These are phyloP conservation scores for Chiua sp. DNA, from an alignment of 1,284 basidiomycete species.

Conservation along the genomic window DNA sequence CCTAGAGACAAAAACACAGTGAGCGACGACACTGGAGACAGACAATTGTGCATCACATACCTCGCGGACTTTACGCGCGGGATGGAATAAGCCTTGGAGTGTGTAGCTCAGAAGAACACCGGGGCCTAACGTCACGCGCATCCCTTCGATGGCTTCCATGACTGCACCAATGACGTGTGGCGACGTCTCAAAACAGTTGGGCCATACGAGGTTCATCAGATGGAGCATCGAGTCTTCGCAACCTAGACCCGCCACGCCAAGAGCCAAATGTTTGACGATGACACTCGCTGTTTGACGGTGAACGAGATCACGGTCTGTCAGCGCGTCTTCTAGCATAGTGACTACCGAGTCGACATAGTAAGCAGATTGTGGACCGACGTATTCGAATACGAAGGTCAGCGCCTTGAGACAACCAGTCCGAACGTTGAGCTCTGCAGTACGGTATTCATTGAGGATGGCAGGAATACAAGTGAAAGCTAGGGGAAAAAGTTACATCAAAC, in stretches of 20 bases:
- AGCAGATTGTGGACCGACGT: constrained; percentile 99
- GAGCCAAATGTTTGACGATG: constrained; percentile 98
- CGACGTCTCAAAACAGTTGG: constrained; percentile 98
- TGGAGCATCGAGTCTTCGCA: constrained; percentile 99
- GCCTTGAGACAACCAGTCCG: constrained; percentile 99
- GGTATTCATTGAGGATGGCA: constrained; percentile 98
- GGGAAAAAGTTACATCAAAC: constrained; percentile 26
- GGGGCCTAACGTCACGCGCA: constrained; percentile 95
- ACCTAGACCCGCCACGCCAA: constrained; percentile 96
- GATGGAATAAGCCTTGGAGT: constrained; percentile 94
- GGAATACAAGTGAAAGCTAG: constrained; percentile 98
- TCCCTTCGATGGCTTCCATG: constrained; percentile 96
- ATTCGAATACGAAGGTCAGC: constrained; percentile 98
- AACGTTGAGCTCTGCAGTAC: constrained; percentile 97
- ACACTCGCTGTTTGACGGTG: constrained; percentile 98
- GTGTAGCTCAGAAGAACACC: constrained; percentile 92
- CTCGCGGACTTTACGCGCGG: constrained; percentile 95
- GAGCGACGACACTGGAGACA: constrained; percentile 14
- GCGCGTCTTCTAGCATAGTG: constrained; percentile 96
- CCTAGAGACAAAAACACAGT: constrained; percentile 32
- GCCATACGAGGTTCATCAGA: constrained; percentile 98
- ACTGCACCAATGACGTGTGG: constrained; percentile 98
- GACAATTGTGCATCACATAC: constrained; percentile 46
- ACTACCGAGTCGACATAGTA: constrained; percentile 98
- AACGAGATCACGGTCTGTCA: constrained; percentile 98